A percentile compares a stretch with the other conserved stretches of the same genome.
These are phyloP conservation scores for Phytophthora litchii DNA, from an alignment of 352 stramenopile species.

Conservation along the genomic window DNA sequence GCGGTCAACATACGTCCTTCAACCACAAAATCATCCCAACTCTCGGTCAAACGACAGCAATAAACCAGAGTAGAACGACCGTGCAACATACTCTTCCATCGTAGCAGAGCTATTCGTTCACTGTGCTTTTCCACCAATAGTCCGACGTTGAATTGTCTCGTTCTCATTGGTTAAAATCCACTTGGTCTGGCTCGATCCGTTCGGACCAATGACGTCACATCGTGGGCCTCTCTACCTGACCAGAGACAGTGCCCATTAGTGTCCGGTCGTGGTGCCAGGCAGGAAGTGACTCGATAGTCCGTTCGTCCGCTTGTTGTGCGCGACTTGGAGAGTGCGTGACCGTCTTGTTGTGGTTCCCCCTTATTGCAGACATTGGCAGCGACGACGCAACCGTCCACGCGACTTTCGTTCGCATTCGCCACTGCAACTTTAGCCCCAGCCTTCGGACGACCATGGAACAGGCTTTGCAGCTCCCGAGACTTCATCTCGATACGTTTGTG, in stretches of 20 bases:
- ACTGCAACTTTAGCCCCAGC: slow-evolving; percentile 21
- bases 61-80: slow-evolving; percentile 3
- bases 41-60: slow-evolving; percentile 7
- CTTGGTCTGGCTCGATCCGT: slow-evolving; percentile 36
- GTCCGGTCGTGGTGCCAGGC: slow-evolving; percentile 29
- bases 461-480: slow-evolving; percentile 66
- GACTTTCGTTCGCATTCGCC: slow-evolving; percentile 12
- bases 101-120: slow-evolving; percentile 6
- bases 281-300: slow-evolving; percentile 5
- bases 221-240: slow-evolving; percentile 19
- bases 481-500: slow-evolving; percentile 63
- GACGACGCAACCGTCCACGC: slow-evolving; percentile 2
- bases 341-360: slow-evolving; percentile 13
- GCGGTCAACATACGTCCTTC: slow-evolving; percentile 56
- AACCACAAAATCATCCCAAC: slow-evolving; percentile 20
- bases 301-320: slow-evolving; percentile 32
- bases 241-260: slow-evolving; percentile 16
- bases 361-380: slow-evolving; percentile 4
- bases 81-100: slow-evolving; percentile 39
- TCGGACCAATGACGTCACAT: slow-evolving; percentile 41
- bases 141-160: slow-evolving; percentile 2
- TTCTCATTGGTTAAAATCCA: slow-evolving; percentile 20
- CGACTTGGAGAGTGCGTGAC: slow-evolving; percentile 16
- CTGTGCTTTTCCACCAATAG: slow-evolving; percentile 32
- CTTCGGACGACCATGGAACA: slow-evolving; percentile 49